Percentiles rank a stretch among this genome's conserved stretches.
Evolutionary conservation across 208 protist species (phyloP).

Genomic region (Entamoeba invadens): DNA sequence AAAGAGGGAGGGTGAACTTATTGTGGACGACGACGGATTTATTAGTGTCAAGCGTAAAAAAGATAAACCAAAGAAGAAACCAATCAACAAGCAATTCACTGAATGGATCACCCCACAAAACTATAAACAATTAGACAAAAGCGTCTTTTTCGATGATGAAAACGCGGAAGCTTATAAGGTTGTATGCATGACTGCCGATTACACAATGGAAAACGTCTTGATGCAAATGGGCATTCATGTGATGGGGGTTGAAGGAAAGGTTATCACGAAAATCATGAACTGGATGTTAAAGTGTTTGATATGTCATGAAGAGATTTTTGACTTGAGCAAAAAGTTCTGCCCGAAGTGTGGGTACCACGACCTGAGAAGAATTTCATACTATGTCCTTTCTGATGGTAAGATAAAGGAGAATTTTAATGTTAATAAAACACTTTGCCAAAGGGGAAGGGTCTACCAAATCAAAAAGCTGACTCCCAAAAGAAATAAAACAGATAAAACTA

Average conservation of each 20-base stretch:
- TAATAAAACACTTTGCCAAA: background rate
- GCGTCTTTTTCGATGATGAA: background rate
- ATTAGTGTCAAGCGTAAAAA: background rate
- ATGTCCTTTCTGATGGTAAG: background rate
- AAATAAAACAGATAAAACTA: too few relatives aligned
- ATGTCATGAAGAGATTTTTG: background rate
- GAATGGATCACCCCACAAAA: background rate
- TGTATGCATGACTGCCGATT: background rate
- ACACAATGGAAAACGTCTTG: background rate
- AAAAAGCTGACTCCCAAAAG: background rate
- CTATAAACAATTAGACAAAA: background rate
- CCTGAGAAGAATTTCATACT: background rate
- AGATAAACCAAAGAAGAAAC: background rate
- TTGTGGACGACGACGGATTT: background rate
- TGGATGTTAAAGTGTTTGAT: background rate
- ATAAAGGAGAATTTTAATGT: background rate
- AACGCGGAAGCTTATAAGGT: background rate
- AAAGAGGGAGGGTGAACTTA: background rate
- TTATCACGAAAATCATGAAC: background rate
- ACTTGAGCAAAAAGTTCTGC: background rate
- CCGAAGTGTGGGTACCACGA: background rate
- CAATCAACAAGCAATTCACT: background rate
- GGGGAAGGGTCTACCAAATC: background rate
- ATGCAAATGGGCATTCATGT: background rate
- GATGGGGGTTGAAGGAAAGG: background rate